Evolutionary conservation across 108 stramenopile genomes (phyloP).

Genomic region (Pseudonitzschia delicatissima): DNA sequence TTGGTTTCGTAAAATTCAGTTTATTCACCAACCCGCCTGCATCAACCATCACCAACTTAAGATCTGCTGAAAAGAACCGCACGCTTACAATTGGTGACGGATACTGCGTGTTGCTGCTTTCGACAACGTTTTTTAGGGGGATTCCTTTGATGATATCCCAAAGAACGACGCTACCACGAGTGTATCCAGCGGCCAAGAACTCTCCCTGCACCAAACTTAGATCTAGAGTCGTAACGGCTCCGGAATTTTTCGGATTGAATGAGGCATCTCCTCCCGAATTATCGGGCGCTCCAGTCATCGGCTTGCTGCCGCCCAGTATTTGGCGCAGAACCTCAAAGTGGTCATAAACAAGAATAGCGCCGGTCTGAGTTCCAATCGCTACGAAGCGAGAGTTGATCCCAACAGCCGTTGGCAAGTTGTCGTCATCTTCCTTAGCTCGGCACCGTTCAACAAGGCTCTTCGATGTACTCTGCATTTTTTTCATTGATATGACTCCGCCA

Average conservation of each 20-base stretch:
- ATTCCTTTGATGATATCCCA: constrained; percentile 83
- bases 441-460: constrained; percentile 9
- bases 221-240: constrained; percentile 78
- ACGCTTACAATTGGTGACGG: constrained; percentile 64
- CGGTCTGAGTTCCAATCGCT: constrained; percentile 79
- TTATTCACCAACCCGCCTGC: constrained; percentile 87
- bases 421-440: not conserved
- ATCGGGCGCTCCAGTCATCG: not conserved
- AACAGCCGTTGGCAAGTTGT: constrained; percentile 62
- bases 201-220: constrained; percentile 61
- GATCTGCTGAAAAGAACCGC: constrained; percentile 46
- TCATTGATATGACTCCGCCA: constrained; percentile 42
- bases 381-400: constrained; percentile 86
- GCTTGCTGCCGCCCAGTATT: constrained; percentile 30
- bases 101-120: constrained; percentile 45
- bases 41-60: constrained; percentile 75
- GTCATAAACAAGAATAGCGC: constrained; percentile 77
- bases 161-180: constrained; percentile 61
- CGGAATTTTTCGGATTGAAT: constrained; percentile 31
- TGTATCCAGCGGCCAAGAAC: constrained; percentile 68
- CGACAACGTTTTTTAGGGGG: constrained; percentile 44
- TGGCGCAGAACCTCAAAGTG: constrained; percentile 83
- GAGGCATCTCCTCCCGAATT: not conserved
- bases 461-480: constrained; percentile 23
- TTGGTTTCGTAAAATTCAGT: constrained; percentile 63